These are phyloP conservation scores for Vanilla planifolia DNA, from an alignment of 106 monocot genomes.

Conservation along the genomic window DNA sequence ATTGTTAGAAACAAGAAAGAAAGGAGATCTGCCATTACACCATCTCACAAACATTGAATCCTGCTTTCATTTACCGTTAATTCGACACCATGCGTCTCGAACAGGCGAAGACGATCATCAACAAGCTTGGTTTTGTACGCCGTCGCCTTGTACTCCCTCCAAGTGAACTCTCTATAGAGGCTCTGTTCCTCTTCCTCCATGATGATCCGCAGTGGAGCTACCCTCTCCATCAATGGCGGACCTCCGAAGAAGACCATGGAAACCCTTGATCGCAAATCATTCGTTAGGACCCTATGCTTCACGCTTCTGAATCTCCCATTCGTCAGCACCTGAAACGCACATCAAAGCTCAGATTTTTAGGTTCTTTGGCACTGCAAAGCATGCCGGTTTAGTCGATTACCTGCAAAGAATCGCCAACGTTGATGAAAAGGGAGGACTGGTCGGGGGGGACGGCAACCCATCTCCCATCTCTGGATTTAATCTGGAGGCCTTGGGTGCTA, in stretches of 20 bases:
- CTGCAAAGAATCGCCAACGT: constrained; percentile 60
- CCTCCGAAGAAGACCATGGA: constrained; percentile 59
- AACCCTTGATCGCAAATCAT: constrained; percentile 29
- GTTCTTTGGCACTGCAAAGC: not conserved
- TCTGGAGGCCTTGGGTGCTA: constrained; percentile 53
- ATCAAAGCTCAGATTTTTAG: not conserved
- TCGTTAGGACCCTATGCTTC: constrained; percentile 53
- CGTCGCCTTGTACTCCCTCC: constrained; percentile 61
- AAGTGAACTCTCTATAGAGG: constrained; percentile 66
- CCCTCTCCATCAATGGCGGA: constrained; percentile 15
- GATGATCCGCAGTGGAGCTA: constrained; percentile 31
- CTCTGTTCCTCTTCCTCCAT: constrained; percentile 37
- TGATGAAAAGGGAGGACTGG: constrained; percentile 66
- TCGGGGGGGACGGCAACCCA: constrained; percentile 80
- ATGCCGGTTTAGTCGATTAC: not conserved
- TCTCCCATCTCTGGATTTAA: constrained; percentile 48
- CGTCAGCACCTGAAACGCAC: constrained; percentile 41
- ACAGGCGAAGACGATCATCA: constrained; percentile 43
- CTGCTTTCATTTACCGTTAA: no score
- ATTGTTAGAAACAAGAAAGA: no score
- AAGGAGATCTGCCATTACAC: no score
- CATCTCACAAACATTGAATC: no score
- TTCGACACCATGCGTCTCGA: constrained; percentile 29
- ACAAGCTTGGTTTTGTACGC: constrained; percentile 51
- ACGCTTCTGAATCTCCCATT: constrained; percentile 72